Percentiles rank a stretch among this genome's conserved stretches.
Evolutionary conservation across 495 filamentous ascomycete species (phyloP).

Genomic region (Ramalina intermedia): DNA sequence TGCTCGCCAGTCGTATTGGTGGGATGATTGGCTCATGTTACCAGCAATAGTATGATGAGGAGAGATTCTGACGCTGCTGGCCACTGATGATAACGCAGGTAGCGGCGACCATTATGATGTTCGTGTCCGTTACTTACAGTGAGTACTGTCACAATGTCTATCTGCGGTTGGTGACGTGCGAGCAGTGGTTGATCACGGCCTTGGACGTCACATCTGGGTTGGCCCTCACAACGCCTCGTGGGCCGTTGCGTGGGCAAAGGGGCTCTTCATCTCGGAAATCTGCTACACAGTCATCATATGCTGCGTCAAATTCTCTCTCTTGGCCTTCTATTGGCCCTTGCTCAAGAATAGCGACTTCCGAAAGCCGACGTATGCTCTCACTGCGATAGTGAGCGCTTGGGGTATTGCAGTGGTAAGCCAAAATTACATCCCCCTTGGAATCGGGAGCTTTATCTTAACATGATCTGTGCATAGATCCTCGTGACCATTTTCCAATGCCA

Average conservation of each 20-base stretch:
- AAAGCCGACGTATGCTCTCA: neutral
- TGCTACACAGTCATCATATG: constrained; percentile 3
- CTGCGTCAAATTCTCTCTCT: constrained; percentile 3
- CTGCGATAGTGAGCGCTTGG: neutral
- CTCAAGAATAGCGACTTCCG: neutral
- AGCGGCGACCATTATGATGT: neutral
- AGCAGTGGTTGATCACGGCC: constrained; percentile 1
- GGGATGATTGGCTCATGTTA: neutral
- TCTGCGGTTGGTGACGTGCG: neutral
- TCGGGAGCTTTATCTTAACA: neutral
- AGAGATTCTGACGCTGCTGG: neutral
- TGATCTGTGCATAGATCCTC: neutral
- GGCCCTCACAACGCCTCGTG: neutral
- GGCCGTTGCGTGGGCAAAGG: neutral
- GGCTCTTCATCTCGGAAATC: constrained; percentile 2
- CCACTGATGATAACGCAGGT: too few species aligned
- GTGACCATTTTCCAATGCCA: constrained; percentile 2
- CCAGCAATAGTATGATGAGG: neutral
- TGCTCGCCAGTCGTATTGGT: constrained; percentile 2
- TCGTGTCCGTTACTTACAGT: neutral
- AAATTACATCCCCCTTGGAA: neutral
- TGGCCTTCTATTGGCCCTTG: neutral
- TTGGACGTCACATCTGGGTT: constrained; percentile 2
- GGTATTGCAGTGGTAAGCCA: constrained; percentile 3
- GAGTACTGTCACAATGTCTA: neutral